phyloP scores from a whole-genome alignment of 768 basidiomycete genomes.

The Auricularia cornea region DNA sequence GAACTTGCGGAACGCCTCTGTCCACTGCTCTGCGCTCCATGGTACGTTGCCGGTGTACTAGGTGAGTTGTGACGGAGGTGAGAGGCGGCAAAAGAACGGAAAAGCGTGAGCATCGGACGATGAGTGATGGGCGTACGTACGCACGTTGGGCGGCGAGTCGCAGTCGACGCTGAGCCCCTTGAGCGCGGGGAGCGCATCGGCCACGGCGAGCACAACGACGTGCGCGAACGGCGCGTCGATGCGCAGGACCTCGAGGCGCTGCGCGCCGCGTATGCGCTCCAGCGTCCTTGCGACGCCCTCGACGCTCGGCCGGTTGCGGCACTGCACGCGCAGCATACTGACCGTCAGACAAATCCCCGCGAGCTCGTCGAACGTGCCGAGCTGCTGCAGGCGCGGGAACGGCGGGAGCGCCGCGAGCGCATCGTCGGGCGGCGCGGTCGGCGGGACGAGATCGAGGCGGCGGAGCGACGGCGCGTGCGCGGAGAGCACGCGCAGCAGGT shows the following conservation, averaged over 20 bases:
- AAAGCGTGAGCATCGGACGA: not conserved
- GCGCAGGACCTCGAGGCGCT: constrained; percentile 30
- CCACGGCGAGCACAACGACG: not conserved
- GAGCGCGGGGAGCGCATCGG: not conserved
- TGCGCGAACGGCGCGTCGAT: not conserved
- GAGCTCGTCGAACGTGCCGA: not conserved
- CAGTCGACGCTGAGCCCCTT: not conserved
- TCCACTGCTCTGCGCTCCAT: not conserved
- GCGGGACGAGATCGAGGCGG: not conserved
- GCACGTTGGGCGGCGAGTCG: not conserved
- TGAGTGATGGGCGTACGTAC: not conserved
- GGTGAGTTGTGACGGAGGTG: not conserved
- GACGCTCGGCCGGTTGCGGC: not conserved
- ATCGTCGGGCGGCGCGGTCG: not conserved
- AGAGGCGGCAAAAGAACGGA: not conserved
- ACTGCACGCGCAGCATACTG: not conserved
- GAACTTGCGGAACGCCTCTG: not conserved
- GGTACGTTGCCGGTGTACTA: not conserved
- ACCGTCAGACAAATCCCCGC: not conserved
- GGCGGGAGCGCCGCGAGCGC: not conserved
- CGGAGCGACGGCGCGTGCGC: not conserved
- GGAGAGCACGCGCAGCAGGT: not conserved
- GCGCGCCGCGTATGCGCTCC: constrained; percentile 34
- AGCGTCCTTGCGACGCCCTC: not conserved
- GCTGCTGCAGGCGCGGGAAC: not conserved